Evolutionary conservation across 2,329 filamentous ascomycete genomes (phyloP), one percentile per base, ranked within the genome.

Genomic region (Cytospora schulzeri): DNA sequence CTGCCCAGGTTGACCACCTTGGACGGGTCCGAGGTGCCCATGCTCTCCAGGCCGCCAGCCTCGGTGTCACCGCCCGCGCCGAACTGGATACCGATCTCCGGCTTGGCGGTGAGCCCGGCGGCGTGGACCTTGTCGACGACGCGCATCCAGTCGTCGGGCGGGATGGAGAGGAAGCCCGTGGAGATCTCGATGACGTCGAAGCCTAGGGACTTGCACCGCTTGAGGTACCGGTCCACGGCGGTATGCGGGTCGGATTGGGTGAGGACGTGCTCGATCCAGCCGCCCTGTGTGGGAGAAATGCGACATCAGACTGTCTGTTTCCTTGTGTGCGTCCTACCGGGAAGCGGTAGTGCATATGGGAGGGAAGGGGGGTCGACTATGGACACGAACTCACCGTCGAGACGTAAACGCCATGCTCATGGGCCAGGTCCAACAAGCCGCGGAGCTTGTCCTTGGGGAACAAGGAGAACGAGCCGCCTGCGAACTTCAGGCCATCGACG

Each of bases 31-130:
- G 78, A 80, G 14, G 81, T 81, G 3, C 81, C 82, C 26, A 82
- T 75, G 5, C 75, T 74, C 71, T 81, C 77, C 5, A 85, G 76
- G 31, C 78, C 78, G 4, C 76, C 73, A 0, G 80, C 76, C 5
- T 76, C 72, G 0, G 82, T 85, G 66, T 85, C 83, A 58, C 83
- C 83, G 2, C 83, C 83, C 0, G 83, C 83, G 24, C 83, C 83
- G 67, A 86, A 85, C 67, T 85, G 82, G 67, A 85, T 85, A 0
- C 83, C 83, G 45, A 85, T 73, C 68, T 85, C 83, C 1, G 83
- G 82, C 69, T 85, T 85, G 17, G 83, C 78, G 67, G 77, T 81
- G 19, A 86, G 71, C 0, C 81, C 80, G 62, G 78, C 77, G 2
- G 75, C 71, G 48, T 83, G 81, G 26, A 79, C 77, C 28, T 53